Evolutionary conservation across 2,329 filamentous ascomycete genomes (phyloP), one percentile per base, ranked within the genome.

Genomic region (Trichophaea hybrida): DNA sequence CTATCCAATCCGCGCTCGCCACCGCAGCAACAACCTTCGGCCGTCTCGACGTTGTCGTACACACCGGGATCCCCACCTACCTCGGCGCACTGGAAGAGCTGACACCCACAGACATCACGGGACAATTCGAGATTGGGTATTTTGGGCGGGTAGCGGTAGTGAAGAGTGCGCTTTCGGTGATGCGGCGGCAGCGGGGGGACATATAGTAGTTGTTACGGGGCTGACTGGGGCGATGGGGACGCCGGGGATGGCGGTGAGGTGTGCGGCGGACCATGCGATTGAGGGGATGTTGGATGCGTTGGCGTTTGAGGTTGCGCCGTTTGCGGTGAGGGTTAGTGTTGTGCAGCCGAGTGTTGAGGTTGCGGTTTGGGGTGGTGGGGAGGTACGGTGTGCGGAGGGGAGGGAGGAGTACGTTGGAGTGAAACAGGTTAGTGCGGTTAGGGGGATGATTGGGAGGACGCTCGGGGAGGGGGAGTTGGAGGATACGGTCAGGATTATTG

Each of bases 91-190:
- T 97, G 6, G 93, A 97, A 73, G 93, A 98, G 72, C 76, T 96
- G 48, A 89, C 88, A 1, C 79, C 84, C 66, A 88, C 84, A 60
- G 79, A 96, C 15, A 84, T 94, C 38, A 82, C 86, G 62, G 87
- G 94, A 69, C 91, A 96, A 71, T 96, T 97, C 71, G 91, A 97
- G 72, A 83, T 83, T 64, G 88, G 94, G 68, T 97, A 94, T 76
- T 97, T 97, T 72, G 88, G 88, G 0, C 89, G 94, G 60, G 85
- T 97, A 71, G 97, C 97, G 73, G 88, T 94, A 70, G 94, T 97
- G 75, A 94, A 93, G 72, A 86, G 90, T 12, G 78, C 83, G 1
- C 77, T 98, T 24, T 89, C 91, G 0, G 78, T 83, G 58, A 84
- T 97, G 72, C 80, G 93, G 48, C 77, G 78, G 61, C 85, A 90